Evolutionary conservation across 2,329 filamentous ascomycete genomes (phyloP), one percentile per base, ranked within the genome.

Genomic region (Ceratocystis colombiana): DNA sequence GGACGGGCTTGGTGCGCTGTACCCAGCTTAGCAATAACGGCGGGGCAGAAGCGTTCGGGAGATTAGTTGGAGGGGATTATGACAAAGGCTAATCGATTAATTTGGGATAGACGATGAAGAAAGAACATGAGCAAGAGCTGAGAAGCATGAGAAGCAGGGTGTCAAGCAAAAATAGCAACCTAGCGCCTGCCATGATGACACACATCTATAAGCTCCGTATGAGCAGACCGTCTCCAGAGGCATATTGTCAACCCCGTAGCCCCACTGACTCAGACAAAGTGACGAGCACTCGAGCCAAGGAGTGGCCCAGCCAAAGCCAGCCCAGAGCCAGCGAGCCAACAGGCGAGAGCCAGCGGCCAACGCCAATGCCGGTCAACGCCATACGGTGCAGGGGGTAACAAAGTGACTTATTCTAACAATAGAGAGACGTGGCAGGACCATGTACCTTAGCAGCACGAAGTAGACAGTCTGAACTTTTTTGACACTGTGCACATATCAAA

Each of bases 321-420:
- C 33, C 33, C 10, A 41, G 1, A 12, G 37, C 37, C 37, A 41
- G 37, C 37, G 10, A 41, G 37, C 37, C 53, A 25, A 59, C 53
- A 59, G 28, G 53, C 28, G 53, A 59, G 28, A 17, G 7, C 53
- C 55, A 37, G 55, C 25, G 28, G 25, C 48, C 48, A 50, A 22
- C n/a, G 48, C 48, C 48, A 50, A 22, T 50, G 48, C 48, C 48
- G 48, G 48, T 8, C 48, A 50, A 12, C 55, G 55, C 55, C 8
- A 37, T 37, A 59, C 53, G 8, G 55, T 59, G 55, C 55, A 37
- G 17, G 53, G 12, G 22, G 55, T 17, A n/a, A 12, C 22, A 25
- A 25, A 59, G 28, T n/a, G 7, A 59, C 55, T 37, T 59, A 30
- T 37, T 22, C 55, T 59, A 59, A 59, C 55, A 59, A 59, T 37